These are phyloP conservation scores for Aphanocladium album DNA, from an alignment of 2,329 filamentous ascomycete species.

Conservation along the genomic window DNA sequence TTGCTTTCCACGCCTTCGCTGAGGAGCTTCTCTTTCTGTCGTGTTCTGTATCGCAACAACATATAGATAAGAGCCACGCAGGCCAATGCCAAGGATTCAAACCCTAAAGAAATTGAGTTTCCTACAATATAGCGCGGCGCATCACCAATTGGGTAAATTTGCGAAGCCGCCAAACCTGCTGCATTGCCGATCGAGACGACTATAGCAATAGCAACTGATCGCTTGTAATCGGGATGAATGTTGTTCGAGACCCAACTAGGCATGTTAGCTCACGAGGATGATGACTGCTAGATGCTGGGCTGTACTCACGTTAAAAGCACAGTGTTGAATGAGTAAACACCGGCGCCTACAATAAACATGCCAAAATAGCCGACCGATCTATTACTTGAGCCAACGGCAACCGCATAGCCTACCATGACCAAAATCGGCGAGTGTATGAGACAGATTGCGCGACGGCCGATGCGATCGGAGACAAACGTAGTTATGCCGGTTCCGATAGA, in stretches of 20 bases:
- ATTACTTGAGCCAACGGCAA: slow-evolving; percentile 26
- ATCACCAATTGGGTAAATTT: slow-evolving; percentile 28
- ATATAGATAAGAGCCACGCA: slow-evolving; percentile 6
- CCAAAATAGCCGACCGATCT: slow-evolving; percentile 27
- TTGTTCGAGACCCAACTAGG: slow-evolving; percentile 29
- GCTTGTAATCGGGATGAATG: slow-evolving; percentile 28
- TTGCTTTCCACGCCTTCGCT: slow-evolving; percentile 8
- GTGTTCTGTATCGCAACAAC: slow-evolving; percentile 3
- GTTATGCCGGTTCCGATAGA: slow-evolving; percentile 21
- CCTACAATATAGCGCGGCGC: slow-evolving; percentile 24
- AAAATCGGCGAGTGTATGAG: slow-evolving; percentile 24
- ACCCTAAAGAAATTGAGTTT: slow-evolving; percentile 6
- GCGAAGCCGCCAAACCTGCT: slow-evolving; percentile 25
- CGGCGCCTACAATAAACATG: slow-evolving; percentile 25
- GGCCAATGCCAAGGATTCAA: slow-evolving; percentile 1
- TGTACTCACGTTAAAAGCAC: slow-evolving; percentile 17
- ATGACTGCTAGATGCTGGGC: slow-evolving; percentile 18
- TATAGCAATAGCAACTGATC: slow-evolving; percentile 26
- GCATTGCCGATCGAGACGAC: slow-evolving; percentile 26
- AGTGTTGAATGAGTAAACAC: slow-evolving; percentile 17
- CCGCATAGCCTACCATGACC: slow-evolving; percentile 28
- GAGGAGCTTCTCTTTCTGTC: slow-evolving; percentile 5
- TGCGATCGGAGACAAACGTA: slow-evolving; percentile 27
- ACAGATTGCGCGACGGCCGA: slow-evolving; percentile 26
- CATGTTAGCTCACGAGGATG: slow-evolving; percentile 18